A percentile compares a stretch with the other conserved stretches of the same genome.
Conservation (phyloP, 176 grass and related monocot genomes). For the Bonia amplexicaulis region DNA sequence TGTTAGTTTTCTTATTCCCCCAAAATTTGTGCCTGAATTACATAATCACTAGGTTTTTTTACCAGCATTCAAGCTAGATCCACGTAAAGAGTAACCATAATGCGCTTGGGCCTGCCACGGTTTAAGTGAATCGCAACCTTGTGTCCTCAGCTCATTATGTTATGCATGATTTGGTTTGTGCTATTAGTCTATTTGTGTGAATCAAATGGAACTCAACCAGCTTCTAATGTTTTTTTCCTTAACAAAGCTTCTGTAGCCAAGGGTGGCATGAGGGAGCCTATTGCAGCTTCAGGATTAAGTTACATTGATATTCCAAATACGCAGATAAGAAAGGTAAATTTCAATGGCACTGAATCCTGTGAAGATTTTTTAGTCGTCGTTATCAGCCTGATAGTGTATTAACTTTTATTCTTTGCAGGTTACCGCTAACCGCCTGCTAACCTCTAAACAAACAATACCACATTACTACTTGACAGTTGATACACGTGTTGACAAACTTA, state of each 20-base stretch:
- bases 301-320: slow-evolving; percentile 80
- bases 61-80: neutral
- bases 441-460: slow-evolving; percentile 88
- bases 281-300: slow-evolving; percentile 43
- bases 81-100: neutral
- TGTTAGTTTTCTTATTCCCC: neutral
- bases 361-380: neutral
- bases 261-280: slow-evolving; percentile 39
- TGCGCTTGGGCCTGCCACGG: neutral
- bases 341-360: neutral
- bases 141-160: neutral
- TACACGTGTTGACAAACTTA: slow-evolving; percentile 72
- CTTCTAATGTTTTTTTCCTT: slow-evolving; percentile 15
- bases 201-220: neutral
- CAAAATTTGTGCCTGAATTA: neutral
- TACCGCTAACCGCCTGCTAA: slow-evolving; percentile 70
- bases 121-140: neutral
- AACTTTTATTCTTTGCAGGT: slow-evolving; percentile 42
- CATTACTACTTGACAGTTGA: slow-evolving; percentile 97
- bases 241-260: slow-evolving; percentile 58
- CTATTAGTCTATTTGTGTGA: neutral
- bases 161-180: slow-evolving; percentile 4
- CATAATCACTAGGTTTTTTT: neutral
- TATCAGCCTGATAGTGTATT: neutral
- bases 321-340: slow-evolving; percentile 88